Evolutionary conservation across 2,329 filamentous ascomycete genomes (phyloP).

Genomic region (Tolypocladium inflatum): DNA sequence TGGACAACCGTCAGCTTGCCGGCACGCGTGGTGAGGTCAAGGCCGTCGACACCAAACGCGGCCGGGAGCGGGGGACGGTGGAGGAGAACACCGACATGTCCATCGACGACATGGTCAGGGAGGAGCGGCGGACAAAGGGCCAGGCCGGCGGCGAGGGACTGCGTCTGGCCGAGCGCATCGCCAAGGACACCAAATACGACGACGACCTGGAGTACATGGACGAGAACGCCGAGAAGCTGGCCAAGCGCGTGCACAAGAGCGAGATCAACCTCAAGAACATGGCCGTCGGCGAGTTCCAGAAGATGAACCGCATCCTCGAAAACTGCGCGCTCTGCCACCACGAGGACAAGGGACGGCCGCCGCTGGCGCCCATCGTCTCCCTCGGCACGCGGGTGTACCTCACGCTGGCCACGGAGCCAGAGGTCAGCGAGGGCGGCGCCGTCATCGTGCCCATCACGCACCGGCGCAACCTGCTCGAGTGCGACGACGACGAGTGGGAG

Average conservation of each 20-base stretch:
- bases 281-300: slow-evolving; percentile 82
- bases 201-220: slow-evolving; percentile 95
- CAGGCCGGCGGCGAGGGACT: slow-evolving; percentile 71
- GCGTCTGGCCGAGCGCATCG: slow-evolving; percentile 83
- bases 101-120: slow-evolving; percentile 93
- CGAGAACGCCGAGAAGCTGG: slow-evolving; percentile 87
- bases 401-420: slow-evolving; percentile 82
- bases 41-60: slow-evolving; percentile 67
- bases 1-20: slow-evolving; percentile 84
- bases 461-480: slow-evolving; percentile 84
- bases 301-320: slow-evolving; percentile 78
- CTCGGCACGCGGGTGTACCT: slow-evolving; percentile 80
- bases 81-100: slow-evolving; percentile 92
- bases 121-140: slow-evolving; percentile 78
- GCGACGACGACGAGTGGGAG: slow-evolving; percentile 98
- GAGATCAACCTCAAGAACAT: slow-evolving; percentile 80
- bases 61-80: slow-evolving; percentile 73
- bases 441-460: slow-evolving; percentile 87
- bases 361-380: slow-evolving; percentile 75
- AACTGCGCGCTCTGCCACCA: slow-evolving; percentile 86
- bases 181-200: slow-evolving; percentile 84
- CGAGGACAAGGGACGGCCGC: slow-evolving; percentile 66
- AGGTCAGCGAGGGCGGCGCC: slow-evolving; percentile 72
- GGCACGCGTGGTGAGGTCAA: slow-evolving; percentile 66
- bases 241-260: slow-evolving; percentile 77